Evolutionary conservation across 2,329 filamentous ascomycete species (phyloP).

Genomic region (Corynespora cassiicola): DNA sequence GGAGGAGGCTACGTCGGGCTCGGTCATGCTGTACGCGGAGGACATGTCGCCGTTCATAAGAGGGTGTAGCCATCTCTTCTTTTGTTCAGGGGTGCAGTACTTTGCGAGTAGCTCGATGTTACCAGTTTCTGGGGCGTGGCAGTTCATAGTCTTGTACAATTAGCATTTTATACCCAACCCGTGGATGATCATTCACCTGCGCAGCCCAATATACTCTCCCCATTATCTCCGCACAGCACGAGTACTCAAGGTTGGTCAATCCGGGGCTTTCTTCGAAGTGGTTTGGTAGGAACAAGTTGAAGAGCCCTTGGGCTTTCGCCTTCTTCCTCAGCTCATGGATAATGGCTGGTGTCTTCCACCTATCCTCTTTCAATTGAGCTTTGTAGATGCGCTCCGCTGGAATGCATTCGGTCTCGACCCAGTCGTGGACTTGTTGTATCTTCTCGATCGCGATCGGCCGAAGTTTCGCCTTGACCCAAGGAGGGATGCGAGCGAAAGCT

Average conservation of each 20-base stretch:
- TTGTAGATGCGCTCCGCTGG: constrained; percentile 53
- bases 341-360: constrained; percentile 50
- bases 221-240: constrained; percentile 55
- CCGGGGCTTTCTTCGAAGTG: constrained; percentile 52
- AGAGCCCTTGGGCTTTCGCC: constrained; percentile 48
- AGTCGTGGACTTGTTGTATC: constrained; percentile 52
- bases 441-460: constrained; percentile 51
- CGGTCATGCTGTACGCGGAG: constrained; percentile 60
- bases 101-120: constrained; percentile 62
- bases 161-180: constrained; percentile 1
- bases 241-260: constrained; percentile 55
- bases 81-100: constrained; percentile 58
- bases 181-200: constrained; percentile 32
- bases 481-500: constrained; percentile 48
- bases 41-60: constrained; percentile 57
- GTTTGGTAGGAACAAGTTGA: constrained; percentile 51
- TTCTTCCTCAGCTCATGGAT: constrained; percentile 52
- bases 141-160: constrained; percentile 49
- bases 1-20: constrained; percentile 58
- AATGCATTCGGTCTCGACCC: constrained; percentile 54
- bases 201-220: constrained; percentile 54
- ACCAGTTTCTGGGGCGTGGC: constrained; percentile 57
- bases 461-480: constrained; percentile 60
- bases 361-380: constrained; percentile 39
- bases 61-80: constrained; percentile 58